Percentiles rank a stretch among this genome's conserved stretches.
These are phyloP conservation scores for Plasmodium yoelii DNA, from an alignment of 169 alveolate genomes.

Conservation along the genomic window DNA sequence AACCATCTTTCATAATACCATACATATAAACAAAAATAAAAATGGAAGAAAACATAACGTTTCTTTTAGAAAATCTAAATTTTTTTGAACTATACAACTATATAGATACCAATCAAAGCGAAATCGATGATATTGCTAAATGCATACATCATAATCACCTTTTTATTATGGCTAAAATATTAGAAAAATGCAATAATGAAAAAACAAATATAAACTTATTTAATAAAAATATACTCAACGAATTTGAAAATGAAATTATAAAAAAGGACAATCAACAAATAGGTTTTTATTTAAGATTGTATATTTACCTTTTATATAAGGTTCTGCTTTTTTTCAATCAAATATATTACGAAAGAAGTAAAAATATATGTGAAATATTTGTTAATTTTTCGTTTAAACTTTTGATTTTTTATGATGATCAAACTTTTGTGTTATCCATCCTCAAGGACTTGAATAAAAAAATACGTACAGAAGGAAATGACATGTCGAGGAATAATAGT, in stretches of 20 bases:
- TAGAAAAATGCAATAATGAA: constrained; percentile 53
- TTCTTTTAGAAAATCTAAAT: constrained; percentile 15
- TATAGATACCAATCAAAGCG: constrained; percentile 8
- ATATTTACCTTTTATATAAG: constrained; percentile 26
- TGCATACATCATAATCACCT: constrained; percentile 31
- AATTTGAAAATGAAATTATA: constrained; percentile 24
- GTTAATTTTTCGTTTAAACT: constrained; percentile 15
- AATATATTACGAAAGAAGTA: constrained; percentile 33
- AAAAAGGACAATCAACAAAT: constrained; percentile 12
- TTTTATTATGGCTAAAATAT: constrained; percentile 1
- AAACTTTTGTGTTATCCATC: not conserved
- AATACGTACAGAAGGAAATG: no score
- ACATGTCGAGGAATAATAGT: no score
- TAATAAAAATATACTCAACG: constrained; percentile 22
- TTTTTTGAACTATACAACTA: constrained; percentile 24
- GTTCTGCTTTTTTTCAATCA: constrained; percentile 27
- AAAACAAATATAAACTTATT: not conserved
- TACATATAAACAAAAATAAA: no score
- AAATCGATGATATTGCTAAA: constrained; percentile 17
- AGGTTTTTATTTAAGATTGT: constrained; percentile 14
- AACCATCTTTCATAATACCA: no score
- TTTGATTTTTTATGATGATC: constrained; percentile 29
- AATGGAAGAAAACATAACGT: constrained; percentile 21
- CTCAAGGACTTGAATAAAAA: constrained; percentile 1
- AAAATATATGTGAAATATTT: constrained; percentile 33